Conservation (phyloP, 2,329 filamentous ascomycete genomes). For the Scedosporium dehoogii region DNA sequence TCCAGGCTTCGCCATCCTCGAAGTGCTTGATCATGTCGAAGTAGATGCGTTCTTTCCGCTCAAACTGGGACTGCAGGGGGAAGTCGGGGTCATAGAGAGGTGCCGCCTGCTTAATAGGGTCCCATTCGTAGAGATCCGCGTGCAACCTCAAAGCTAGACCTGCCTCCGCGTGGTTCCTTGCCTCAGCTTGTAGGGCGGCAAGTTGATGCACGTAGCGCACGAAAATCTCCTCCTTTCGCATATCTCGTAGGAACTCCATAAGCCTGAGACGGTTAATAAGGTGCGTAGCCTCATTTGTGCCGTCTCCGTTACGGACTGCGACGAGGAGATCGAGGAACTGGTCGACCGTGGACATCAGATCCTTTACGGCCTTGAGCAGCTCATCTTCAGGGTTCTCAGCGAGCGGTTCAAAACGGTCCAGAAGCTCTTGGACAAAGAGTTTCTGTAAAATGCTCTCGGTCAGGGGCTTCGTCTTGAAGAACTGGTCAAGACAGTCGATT, state of each 20-base stretch:
- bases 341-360: constrained; percentile 75
- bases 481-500: constrained; percentile 81
- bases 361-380: constrained; percentile 65
- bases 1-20: constrained; percentile 91
- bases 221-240: constrained; percentile 96
- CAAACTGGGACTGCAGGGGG: constrained; percentile 76
- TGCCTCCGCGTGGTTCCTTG: constrained; percentile 75
- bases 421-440: constrained; percentile 77
- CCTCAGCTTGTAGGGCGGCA: constrained; percentile 63
- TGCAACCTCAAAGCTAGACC: constrained; percentile 83
- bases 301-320: constrained; percentile 73
- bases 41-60: constrained; percentile 85
- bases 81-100: constrained; percentile 66
- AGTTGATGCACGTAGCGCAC: constrained; percentile 92
- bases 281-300: constrained; percentile 62
- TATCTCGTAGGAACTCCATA: constrained; percentile 94
- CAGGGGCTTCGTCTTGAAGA: constrained; percentile 82
- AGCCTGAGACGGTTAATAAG: constrained; percentile 82
- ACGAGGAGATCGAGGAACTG: constrained; percentile 86
- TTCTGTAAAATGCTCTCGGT: constrained; percentile 88
- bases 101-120: constrained; percentile 56
- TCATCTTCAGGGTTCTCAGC: constrained; percentile 44
- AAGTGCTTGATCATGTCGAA: constrained; percentile 93
- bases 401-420: constrained; percentile 68
- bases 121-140: constrained; percentile 89